Evolutionary conservation across 2,329 filamentous ascomycete genomes (phyloP).

Genomic region (Ascochyta clinopodiicola): DNA sequence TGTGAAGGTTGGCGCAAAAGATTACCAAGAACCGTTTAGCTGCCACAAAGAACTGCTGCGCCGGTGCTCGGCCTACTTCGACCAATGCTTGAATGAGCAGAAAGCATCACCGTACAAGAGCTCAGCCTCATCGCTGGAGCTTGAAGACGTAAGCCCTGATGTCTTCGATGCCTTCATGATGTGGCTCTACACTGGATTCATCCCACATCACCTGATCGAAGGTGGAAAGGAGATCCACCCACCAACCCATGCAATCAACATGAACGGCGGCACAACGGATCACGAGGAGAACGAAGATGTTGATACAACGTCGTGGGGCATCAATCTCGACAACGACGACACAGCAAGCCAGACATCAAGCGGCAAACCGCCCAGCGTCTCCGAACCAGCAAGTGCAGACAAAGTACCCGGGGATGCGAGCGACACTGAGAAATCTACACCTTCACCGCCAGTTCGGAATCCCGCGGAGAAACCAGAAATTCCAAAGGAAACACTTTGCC

Average conservation of each 20-base stretch:
- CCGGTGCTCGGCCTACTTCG: constrained; percentile 45
- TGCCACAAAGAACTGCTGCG: constrained; percentile 43
- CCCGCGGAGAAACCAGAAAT: constrained; percentile 42
- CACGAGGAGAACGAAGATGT: constrained; percentile 40
- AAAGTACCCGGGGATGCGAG: constrained; percentile 41
- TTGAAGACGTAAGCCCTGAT: constrained; percentile 44
- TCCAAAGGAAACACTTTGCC: constrained; percentile 46
- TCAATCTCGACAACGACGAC: constrained; percentile 42
- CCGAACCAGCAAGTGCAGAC: constrained; percentile 31
- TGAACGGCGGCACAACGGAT: constrained; percentile 27
- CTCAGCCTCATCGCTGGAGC: constrained; percentile 34
- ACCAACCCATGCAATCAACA: constrained; percentile 35
- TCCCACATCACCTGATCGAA: constrained; percentile 47
- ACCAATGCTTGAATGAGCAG: constrained; percentile 38
- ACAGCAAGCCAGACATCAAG: constrained; percentile 22
- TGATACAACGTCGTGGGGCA: constrained; percentile 44
- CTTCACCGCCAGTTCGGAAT: constrained; percentile 35
- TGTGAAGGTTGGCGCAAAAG: constrained; percentile 42
- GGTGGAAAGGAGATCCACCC: constrained; percentile 42
- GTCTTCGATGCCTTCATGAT: constrained; percentile 49
- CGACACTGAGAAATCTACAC: constrained; percentile 29
- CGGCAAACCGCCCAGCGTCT: constrained; percentile 17
- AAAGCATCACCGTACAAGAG: constrained; percentile 42
- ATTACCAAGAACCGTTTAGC: constrained; percentile 43
- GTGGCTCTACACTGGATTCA: constrained; percentile 47